Evolutionary conservation across 164 flowering plant species (phyloP), one percentile per base, ranked within the genome.

Genomic region (Umbilicus rupestris): DNA sequence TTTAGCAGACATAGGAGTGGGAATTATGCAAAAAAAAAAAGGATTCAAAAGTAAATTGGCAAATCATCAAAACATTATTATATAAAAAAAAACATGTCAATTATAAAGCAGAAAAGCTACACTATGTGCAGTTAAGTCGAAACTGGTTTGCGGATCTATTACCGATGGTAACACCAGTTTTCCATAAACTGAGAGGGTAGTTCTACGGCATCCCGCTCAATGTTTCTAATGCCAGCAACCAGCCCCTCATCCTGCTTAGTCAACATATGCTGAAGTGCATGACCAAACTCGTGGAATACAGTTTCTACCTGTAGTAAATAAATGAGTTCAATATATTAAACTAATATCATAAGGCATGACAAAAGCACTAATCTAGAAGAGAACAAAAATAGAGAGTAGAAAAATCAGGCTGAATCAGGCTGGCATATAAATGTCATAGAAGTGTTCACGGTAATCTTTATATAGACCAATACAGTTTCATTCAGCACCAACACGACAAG

Each of bases 151-250:
- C 15, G 14, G 42, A 24, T 71, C 68, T 0, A 35, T 17, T 75
- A 92, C 99, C 92, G 83, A 57, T 95, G 94, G 76, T 92, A 95
- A 77, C 97, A 95, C 99, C 99, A 95, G 71, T 89, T 92, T 77
- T 95, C 99, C 99, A 95, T 92, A 70, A 95, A 95, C 31, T 95
- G 99, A 28, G 99, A 95, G 45, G 97, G 97, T 67, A 95, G 81
- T 73, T 95, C 99, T 72, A 92, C 96, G 68, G 97, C 99, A 86
- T 95, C 99, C 99, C 97, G 85, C 78, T 95, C 99, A 65, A 95
- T 80, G 14, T 89, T 88, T 37, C 96, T 80, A 45, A 85, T 87
- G 74, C 99, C 99, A 81, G 99, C 75, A 81, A 90, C 94, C 19
- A 95, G 82, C 73, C 97, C 96, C 78, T 95, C 97, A 65, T 92